Base-by-base conservation (phyloP, 2,329 filamentous ascomycete species). In the Colletotrichum euphorbiae region DNA sequence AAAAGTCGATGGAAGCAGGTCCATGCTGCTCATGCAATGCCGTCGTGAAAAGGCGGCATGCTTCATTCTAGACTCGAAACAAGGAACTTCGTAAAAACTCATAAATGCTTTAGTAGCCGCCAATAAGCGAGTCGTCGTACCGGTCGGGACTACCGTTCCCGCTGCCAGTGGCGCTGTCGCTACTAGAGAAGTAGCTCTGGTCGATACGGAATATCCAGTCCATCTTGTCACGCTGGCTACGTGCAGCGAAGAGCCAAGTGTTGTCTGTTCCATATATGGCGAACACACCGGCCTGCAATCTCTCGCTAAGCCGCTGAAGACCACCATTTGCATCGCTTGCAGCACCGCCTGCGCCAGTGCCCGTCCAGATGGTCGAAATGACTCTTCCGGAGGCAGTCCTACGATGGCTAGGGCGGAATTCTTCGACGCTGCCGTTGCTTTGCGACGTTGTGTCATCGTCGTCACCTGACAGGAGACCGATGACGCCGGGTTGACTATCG, bases 151-250 rank as follows among this genome's bases (percentile, higher is more conserved):
- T 83, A 36, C 75, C 79, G 19, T 77, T 75, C 15, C 77, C 77
- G 70, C 80, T 83, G 46, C 75, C 76, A 45, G 73, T 78, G 46
- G 71, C 73, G 69, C 83, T 85, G 48, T 81, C 81, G 62, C 78
- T 82, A 11, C 79, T 82, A 40, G 84, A 82, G 73, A 86, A 78
- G 72, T 86, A 89, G 58, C 91, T 93, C 83, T 97, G 92, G 79
- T 99, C 96, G 73, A 99, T 93, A 75, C 92, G 91, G 79, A 97
- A 87, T 73, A 99, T 97, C 96, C 96, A 99, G 78, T 98, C 96
- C 73, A 94, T 91, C 84, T 98, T 97, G 79, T 98, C 94, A 55
- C 90, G 87, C 81, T 98, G 95, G 74, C 90, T 95, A 67, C 94
- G 87, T 24, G 94, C 93, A 13, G 94, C 93, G 78, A 99, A 98